Conservation (phyloP, 768 basidiomycete species). For the Russula olivacea region DNA sequence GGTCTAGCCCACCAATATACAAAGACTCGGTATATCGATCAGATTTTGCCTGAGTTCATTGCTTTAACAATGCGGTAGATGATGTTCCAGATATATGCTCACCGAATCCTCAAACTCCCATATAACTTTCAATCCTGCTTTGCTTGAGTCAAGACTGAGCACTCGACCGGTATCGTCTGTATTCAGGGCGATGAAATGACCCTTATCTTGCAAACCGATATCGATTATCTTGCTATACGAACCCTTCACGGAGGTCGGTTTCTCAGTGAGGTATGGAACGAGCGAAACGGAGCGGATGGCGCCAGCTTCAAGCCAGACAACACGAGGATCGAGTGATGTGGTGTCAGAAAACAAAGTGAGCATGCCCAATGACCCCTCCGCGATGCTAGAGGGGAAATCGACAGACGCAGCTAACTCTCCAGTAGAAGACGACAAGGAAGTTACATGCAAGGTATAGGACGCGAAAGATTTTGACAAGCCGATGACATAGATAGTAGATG, state of each 20-base stretch:
- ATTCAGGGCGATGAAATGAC: conserved; percentile 55
- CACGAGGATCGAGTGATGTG: conserved; percentile 30
- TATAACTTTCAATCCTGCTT: conserved; percentile 35
- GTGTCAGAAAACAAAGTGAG: conserved; percentile 31
- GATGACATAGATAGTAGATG: conserved; percentile 49
- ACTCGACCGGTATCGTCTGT: conserved; percentile 53
- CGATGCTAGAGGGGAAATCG: conserved; percentile 50
- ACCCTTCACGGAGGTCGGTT: conserved; percentile 40
- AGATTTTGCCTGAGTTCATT: conserved; percentile 36
- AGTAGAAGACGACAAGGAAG: conserved; percentile 49
- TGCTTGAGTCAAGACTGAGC: conserved; percentile 44
- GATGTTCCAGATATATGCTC: conserved; percentile 22
- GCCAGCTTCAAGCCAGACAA: conserved; percentile 52
- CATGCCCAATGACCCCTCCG: conserved; percentile 34
- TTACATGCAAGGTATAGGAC: conserved; percentile 62
- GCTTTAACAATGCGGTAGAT: background rate
- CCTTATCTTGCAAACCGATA: conserved; percentile 50
- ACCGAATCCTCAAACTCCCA: conserved; percentile 58
- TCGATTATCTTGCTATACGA: conserved; percentile 53
- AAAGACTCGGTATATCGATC: conserved; percentile 41
- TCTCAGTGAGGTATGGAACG: conserved; percentile 45
- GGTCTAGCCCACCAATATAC: conserved; percentile 53
- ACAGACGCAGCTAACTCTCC: conserved; percentile 46
- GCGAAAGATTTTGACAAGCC: conserved; percentile 41
- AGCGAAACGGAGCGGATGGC: conserved; percentile 47